Evolutionary conservation across 148 eudicot species (phyloP).

Genomic region (Drosera capensis): DNA sequence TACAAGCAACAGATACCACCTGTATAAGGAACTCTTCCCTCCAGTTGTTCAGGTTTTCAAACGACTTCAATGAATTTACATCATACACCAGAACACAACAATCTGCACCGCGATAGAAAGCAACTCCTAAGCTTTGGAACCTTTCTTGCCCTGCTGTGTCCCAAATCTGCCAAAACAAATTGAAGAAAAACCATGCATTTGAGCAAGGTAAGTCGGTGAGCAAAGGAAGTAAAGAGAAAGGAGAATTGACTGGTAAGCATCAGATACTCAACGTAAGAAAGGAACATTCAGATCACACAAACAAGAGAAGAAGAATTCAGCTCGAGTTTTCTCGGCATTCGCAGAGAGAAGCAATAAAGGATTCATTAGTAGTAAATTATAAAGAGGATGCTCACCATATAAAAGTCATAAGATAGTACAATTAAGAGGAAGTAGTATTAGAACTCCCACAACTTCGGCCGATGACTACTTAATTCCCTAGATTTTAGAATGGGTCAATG

Average conservation of each 20-base stretch:
- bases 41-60: constrained; percentile 80
- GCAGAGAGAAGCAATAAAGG: too few species aligned
- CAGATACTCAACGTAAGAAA: too few species aligned
- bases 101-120: constrained; percentile 95
- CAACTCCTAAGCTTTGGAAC: constrained; percentile 81
- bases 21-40: constrained; percentile 87
- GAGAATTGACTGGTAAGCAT: not conserved
- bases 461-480: too few species aligned
- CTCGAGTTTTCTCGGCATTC: too few species aligned
- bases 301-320: too few species aligned
- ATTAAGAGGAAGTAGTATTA: too few species aligned
- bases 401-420: too few species aligned
- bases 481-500: too few species aligned
- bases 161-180: constrained; percentile 53
- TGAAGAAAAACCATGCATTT: not conserved
- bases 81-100: constrained; percentile 93
- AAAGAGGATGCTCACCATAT: too few species aligned
- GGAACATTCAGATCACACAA: too few species aligned
- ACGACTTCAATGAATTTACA: constrained; percentile 75
- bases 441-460: too few species aligned
- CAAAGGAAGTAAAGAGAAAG: not conserved
- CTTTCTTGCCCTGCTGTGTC: constrained; percentile 99
- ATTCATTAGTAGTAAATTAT: too few species aligned
- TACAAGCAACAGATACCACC: constrained; percentile 16
- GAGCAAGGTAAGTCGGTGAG: not conserved